These are phyloP conservation scores for Petunia hybrid DNA, from an alignment of 305 asterid species.

Conservation along the genomic window DNA sequence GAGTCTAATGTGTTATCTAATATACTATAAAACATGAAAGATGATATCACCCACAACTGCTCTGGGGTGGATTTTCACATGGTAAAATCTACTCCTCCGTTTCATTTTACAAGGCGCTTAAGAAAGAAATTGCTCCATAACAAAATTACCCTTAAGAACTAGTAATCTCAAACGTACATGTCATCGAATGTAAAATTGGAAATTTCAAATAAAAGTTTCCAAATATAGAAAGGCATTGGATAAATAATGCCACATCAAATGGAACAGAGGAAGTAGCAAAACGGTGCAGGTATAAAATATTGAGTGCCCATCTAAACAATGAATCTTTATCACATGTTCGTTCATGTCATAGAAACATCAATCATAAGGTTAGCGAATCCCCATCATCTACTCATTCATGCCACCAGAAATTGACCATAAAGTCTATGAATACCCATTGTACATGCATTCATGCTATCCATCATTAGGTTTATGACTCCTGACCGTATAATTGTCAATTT, in stretches of 20 bases:
- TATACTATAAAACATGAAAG: not conserved
- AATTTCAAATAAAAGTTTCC: too few relatives aligned
- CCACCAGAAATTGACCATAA: slow-evolving; percentile 7
- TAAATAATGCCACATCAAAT: too few relatives aligned
- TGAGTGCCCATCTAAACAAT: not conserved
- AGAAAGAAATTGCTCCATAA: too few relatives aligned
- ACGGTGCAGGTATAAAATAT: not conserved
- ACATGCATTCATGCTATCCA: not conserved
- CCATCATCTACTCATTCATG: not conserved
- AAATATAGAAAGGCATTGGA: too few relatives aligned
- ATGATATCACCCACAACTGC: not conserved
- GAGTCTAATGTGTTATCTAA: not conserved
- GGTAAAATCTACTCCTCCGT: not conserved
- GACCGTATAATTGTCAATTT: not conserved
- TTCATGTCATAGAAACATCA: not conserved
- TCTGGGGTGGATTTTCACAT: not conserved
- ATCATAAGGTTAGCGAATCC: not conserved
- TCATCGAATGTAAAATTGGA: too few relatives aligned
- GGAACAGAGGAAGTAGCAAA: not conserved
- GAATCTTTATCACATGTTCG: not conserved
- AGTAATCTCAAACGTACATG: too few relatives aligned
- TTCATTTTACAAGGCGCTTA: too few relatives aligned
- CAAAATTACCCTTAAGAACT: too few relatives aligned
- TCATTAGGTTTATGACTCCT: not conserved
- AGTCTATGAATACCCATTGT: not conserved